Base-by-base conservation (phyloP, 2,329 filamentous ascomycete species). In the Eutypa lata region DNA sequence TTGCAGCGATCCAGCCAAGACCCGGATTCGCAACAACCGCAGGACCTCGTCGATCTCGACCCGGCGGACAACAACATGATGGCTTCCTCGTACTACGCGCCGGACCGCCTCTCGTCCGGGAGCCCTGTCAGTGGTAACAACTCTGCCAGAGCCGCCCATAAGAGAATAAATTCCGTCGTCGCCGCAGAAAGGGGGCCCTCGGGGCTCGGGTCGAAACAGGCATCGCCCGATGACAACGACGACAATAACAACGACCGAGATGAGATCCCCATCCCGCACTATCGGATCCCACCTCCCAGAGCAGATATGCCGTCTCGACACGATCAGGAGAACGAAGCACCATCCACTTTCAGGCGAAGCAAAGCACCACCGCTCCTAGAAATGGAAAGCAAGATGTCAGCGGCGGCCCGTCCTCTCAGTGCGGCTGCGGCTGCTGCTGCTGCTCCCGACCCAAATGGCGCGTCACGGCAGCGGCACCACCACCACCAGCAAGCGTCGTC, bases 281-380 rank as follows among this genome's bases (percentile, higher is more conserved):
- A 84, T 66, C 83, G 78, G 60, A 69, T 83, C 14, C 81, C 82
- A 45, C 75, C 77, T 13, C 72, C 80, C 35, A 79, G 82, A 18
- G 71, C 80, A 8, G 76, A 81, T 48, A 67, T 89, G 46, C 83
- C 87, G 18, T 81, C 86, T 1, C 73, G 74, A 3, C 80, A 87
- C 56, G 90, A 96, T 62, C 91, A 96, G 67, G 92, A 97, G 69
- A 97, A 97, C 66, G 84, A 94, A 55, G 79, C 83, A 3, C 86
- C 86, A 3, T 82, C 87, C 24, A 87, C 83, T 0, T 87, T 90
- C 69, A 87, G 82, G 66, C 81, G 72, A 71, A 63, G 78, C 40
- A 88, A 86, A 63, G 74, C 82, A 1, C 73, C 80, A 42, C 63
- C 84, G 43, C 63, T 84, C 31, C 64, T 82, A 18, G 83, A 87